Evolutionary conservation across 2,329 filamentous ascomycete genomes (phyloP).

Genomic region (Penicillium thymicola): DNA sequence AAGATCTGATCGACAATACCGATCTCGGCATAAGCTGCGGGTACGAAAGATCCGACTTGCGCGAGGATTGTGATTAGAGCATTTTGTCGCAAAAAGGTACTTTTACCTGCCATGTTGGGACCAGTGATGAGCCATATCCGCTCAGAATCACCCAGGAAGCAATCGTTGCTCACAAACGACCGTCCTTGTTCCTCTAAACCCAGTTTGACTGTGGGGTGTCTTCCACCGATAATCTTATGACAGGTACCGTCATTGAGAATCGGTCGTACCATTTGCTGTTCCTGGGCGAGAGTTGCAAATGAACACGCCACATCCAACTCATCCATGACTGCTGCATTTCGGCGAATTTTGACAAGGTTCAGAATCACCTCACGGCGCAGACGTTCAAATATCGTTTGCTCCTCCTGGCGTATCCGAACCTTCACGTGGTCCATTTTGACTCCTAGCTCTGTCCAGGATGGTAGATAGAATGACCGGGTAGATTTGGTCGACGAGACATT

Average conservation of each 20-base stretch:
- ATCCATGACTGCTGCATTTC: slow-evolving; percentile 87
- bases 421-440: slow-evolving; percentile 73
- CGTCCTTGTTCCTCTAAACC: slow-evolving; percentile 76
- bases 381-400: slow-evolving; percentile 72
- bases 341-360: slow-evolving; percentile 79
- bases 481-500: slow-evolving; percentile 75
- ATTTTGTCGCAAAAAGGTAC: slow-evolving; percentile 92
- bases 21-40: slow-evolving; percentile 78
- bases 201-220: slow-evolving; percentile 88
- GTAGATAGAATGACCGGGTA: slow-evolving; percentile 78
- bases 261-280: slow-evolving; percentile 72
- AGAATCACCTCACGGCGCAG: slow-evolving; percentile 73
- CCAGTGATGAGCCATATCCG: slow-evolving; percentile 67
- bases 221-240: slow-evolving; percentile 78
- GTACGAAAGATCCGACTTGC: slow-evolving; percentile 89
- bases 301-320: slow-evolving; percentile 88
- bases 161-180: slow-evolving; percentile 82
- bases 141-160: slow-evolving; percentile 72
- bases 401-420: slow-evolving; percentile 75
- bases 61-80: slow-evolving; percentile 91
- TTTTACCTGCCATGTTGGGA: slow-evolving; percentile 99
- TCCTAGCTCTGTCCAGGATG: slow-evolving; percentile 81
- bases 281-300: slow-evolving; percentile 73
- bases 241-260: slow-evolving; percentile 61
- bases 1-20: slow-evolving; percentile 96